These are phyloP conservation scores for Candida nemodendra DNA, from an alignment of 805 yeast species.

Conservation along the genomic window DNA sequence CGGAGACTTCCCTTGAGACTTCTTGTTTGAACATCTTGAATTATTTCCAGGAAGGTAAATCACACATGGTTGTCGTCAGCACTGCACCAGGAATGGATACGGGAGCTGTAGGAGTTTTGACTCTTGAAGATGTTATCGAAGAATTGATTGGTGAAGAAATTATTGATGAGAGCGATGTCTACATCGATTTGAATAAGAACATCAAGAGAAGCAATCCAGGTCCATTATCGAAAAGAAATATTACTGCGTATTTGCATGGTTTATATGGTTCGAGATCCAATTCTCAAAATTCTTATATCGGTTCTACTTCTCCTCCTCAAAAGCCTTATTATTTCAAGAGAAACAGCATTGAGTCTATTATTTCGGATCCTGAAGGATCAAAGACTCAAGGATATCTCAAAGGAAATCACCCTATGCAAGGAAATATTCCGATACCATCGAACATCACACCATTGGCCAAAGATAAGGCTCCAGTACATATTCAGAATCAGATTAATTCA, in stretches of 20 bases:
- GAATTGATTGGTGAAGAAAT: slow-evolving; percentile 97
- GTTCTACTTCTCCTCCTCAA: slow-evolving; percentile 6
- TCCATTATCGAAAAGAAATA: slow-evolving; percentile 66
- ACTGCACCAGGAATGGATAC: slow-evolving; percentile 73
- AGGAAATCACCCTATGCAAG: background rate
- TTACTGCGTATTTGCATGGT: slow-evolving; percentile 66
- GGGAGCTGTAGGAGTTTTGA: slow-evolving; percentile 89
- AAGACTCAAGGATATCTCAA: background rate
- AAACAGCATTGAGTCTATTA: slow-evolving; percentile 12
- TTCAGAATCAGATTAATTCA: slow-evolving; percentile 19
- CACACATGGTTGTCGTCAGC: slow-evolving; percentile 94
- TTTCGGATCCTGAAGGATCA: slow-evolving; percentile 4
- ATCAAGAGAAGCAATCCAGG: slow-evolving; percentile 78
- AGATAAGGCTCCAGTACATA: background rate
- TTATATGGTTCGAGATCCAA: slow-evolving; percentile 38
- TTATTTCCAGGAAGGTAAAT: slow-evolving; percentile 96
- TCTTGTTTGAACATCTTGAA: slow-evolving; percentile 91
- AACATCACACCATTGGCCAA: background rate
- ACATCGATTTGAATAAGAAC: slow-evolving; percentile 83
- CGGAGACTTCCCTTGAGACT: slow-evolving; percentile 89
- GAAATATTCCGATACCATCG: slow-evolving; percentile 8
- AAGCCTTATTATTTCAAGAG: slow-evolving; percentile 18
- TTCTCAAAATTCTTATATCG: slow-evolving; percentile 5
- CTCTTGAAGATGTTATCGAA: slow-evolving; percentile 96
- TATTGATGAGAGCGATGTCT: slow-evolving; percentile 94